Evolutionary conservation across 495 filamentous ascomycete genomes (phyloP).

Genomic region (Penicillium odoratum): DNA sequence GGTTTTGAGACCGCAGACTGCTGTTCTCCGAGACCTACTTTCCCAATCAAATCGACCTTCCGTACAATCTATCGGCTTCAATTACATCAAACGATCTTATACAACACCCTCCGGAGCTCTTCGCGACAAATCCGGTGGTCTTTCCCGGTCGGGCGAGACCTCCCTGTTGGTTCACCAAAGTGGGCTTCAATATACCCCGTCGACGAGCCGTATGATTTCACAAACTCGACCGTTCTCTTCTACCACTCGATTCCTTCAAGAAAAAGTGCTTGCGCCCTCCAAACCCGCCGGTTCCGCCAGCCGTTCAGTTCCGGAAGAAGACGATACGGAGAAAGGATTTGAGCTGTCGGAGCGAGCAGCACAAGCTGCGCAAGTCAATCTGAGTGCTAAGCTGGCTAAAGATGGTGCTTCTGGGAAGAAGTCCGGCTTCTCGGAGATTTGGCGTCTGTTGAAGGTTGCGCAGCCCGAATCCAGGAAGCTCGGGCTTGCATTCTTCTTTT

Average conservation of each 20-base stretch:
- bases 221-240: slow-evolving; percentile 33
- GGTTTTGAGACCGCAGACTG: slow-evolving; percentile 20
- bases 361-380: slow-evolving; percentile 85
- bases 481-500: slow-evolving; percentile 73
- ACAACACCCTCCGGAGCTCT: slow-evolving; percentile 26
- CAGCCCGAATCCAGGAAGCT: slow-evolving; percentile 78
- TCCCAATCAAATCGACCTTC: slow-evolving; percentile 10
- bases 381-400: slow-evolving; percentile 81
- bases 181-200: slow-evolving; percentile 13
- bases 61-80: slow-evolving; percentile 5
- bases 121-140: slow-evolving; percentile 18
- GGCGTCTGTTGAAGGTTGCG: slow-evolving; percentile 87
- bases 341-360: slow-evolving; percentile 73
- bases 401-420: slow-evolving; percentile 67
- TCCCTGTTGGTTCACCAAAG: slow-evolving; percentile 20
- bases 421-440: slow-evolving; percentile 71
- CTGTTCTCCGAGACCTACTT: slow-evolving; percentile 21
- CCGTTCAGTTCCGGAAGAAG: slow-evolving; percentile 30
- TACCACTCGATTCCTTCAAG: slow-evolving; percentile 29
- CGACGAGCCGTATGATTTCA: slow-evolving; percentile 21
- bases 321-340: slow-evolving; percentile 60
- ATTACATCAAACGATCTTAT: slow-evolving; percentile 23
- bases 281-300: slow-evolving; percentile 16
- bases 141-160: slow-evolving; percentile 17
- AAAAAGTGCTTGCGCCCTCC: slow-evolving; percentile 24